Percentiles rank a stretch among this genome's conserved stretches.
Evolutionary conservation across 2,329 filamentous ascomycete genomes (phyloP).

Genomic region (Pestalotiopsis fici): DNA sequence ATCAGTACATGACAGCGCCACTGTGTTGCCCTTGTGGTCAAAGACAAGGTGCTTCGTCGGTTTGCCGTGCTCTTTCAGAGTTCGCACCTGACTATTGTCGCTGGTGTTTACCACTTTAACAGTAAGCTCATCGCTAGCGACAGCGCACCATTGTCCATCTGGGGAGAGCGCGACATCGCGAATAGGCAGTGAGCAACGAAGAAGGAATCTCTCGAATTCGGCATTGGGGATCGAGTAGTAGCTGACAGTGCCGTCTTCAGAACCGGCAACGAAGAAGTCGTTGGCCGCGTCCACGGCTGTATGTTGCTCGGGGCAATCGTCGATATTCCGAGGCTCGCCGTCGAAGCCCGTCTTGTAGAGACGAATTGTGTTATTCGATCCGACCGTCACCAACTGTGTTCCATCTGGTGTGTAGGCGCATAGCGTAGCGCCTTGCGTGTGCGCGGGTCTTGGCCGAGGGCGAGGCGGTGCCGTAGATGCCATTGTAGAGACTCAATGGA

Average conservation of each 20-base stretch:
- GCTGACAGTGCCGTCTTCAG: constrained; percentile 95
- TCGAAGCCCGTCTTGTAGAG: constrained; percentile 90
- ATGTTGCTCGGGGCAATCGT: constrained; percentile 88
- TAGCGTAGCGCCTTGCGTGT: constrained; percentile 85
- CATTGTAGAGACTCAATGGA: constrained; percentile 25
- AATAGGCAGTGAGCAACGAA: constrained; percentile 82
- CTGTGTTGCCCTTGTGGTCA: constrained; percentile 74
- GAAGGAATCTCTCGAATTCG: constrained; percentile 77
- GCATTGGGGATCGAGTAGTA: constrained; percentile 80
- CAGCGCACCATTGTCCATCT: constrained; percentile 84
- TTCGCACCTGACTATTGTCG: constrained; percentile 75
- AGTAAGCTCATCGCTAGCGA: constrained; percentile 93
- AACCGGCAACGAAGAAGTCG: constrained; percentile 83
- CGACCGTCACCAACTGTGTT: constrained; percentile 82
- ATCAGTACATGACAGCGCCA: constrained; percentile 84
- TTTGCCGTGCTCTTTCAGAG: constrained; percentile 79
- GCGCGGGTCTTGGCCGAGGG: constrained; percentile 66
- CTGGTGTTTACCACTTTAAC: constrained; percentile 85
- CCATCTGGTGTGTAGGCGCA: constrained; percentile 91
- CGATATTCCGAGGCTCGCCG: constrained; percentile 89
- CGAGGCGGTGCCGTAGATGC: constrained; percentile 43
- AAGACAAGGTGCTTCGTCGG: constrained; percentile 92
- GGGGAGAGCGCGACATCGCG: constrained; percentile 82
- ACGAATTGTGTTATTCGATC: constrained; percentile 90
- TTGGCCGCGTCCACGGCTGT: constrained; percentile 75